phyloP scores from a whole-genome alignment of 345 rosid genomes.

The Brassica nigra region DNA sequence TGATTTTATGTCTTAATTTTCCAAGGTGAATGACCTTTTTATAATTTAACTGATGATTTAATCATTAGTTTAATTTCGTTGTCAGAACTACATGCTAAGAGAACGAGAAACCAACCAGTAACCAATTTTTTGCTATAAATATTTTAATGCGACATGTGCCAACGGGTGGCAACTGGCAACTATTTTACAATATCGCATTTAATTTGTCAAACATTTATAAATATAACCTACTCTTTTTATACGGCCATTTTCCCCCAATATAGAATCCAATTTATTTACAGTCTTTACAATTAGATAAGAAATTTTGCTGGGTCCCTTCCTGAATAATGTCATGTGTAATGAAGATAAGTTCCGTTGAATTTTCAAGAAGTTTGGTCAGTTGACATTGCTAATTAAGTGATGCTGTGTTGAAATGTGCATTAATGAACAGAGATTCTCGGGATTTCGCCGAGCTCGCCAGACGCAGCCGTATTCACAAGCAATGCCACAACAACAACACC shows the following conservation, averaged over 20 bases:
- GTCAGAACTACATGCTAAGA: background rate
- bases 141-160: slow-evolving; percentile 22
- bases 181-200: slow-evolving; percentile 7
- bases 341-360: too few relatives aligned
- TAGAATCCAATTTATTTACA: background rate
- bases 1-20: slow-evolving; percentile 9
- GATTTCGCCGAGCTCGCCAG: slow-evolving; percentile 76
- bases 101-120: slow-evolving; percentile 22
- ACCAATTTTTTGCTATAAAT: background rate
- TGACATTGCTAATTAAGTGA: slow-evolving; percentile 9
- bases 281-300: background rate
- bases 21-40: background rate
- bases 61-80: background rate
- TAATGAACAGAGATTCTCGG: slow-evolving; percentile 72
- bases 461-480: slow-evolving; percentile 61
- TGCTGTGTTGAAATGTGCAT: slow-evolving; percentile 2
- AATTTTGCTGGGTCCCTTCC: background rate
- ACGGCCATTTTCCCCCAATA: background rate
- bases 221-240: slow-evolving; percentile 1
- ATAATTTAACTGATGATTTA: background rate
- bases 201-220: slow-evolving; percentile 18
- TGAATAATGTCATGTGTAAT: background rate
- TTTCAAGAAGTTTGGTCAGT: background rate
- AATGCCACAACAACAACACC: slow-evolving; percentile 36
- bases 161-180: background rate